These are phyloP conservation scores for Hymenochaete sp. DNA, from an alignment of 1,284 basidiomycete species.

Conservation along the genomic window DNA sequence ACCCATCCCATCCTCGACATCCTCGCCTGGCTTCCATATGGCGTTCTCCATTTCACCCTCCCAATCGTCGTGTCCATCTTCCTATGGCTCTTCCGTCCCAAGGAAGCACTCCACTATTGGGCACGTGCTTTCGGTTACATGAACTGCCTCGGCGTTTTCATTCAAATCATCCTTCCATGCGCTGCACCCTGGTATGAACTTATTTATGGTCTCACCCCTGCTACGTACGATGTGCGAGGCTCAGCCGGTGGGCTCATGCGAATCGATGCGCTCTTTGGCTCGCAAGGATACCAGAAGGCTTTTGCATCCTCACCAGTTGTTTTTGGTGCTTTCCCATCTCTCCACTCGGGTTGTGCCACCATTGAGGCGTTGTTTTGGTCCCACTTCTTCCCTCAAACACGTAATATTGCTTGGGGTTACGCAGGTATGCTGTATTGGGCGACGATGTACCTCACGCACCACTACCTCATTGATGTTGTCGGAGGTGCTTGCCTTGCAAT, in stretches of 20 bases:
- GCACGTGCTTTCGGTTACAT: slow-evolving; percentile 88
- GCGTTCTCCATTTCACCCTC: slow-evolving; percentile 80
- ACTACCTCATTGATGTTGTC: slow-evolving; percentile 96
- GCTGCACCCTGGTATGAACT: slow-evolving; percentile 98
- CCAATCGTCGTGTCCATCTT: slow-evolving; percentile 77
- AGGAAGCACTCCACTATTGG: slow-evolving; percentile 79
- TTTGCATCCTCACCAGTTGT: slow-evolving; percentile 89
- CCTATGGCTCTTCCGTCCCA: slow-evolving; percentile 74
- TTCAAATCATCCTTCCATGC: slow-evolving; percentile 88
- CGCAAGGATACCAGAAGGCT: slow-evolving; percentile 70
- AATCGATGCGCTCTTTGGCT: slow-evolving; percentile 84
- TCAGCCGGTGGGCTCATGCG: slow-evolving; percentile 89
- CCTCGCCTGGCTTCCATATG: slow-evolving; percentile 94
- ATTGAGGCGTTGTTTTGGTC: slow-evolving; percentile 89
- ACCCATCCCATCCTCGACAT: slow-evolving; percentile 91
- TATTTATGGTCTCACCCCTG: slow-evolving; percentile 92
- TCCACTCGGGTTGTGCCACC: slow-evolving; percentile 88
- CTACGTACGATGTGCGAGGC: slow-evolving; percentile 85
- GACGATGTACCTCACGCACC: slow-evolving; percentile 97
- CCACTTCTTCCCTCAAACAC: slow-evolving; percentile 82
- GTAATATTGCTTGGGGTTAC: slow-evolving; percentile 75
- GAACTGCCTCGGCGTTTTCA: slow-evolving; percentile 84
- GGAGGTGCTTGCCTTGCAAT: slow-evolving; percentile 88
- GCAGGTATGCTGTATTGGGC: slow-evolving; percentile 91
- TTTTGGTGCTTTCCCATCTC: slow-evolving; percentile 93